Base-by-base conservation (phyloP, 1,284 basidiomycete genomes). In the Dichomitus squalens region DNA sequence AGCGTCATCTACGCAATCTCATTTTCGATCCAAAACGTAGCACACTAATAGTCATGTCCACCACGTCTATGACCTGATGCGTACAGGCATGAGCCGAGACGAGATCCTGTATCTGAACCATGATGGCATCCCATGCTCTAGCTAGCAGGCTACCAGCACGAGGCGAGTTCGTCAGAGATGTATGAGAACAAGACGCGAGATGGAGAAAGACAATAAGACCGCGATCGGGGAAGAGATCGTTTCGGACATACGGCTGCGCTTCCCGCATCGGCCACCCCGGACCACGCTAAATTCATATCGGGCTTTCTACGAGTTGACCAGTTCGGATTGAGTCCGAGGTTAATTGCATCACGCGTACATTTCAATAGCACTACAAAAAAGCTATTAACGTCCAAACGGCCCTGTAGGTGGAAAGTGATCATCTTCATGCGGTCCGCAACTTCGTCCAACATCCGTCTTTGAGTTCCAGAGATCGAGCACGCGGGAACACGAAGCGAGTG, bases 151-250 rank as follows among this genome's bases (percentile, higher is more conserved):
- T 35, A 16, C n/a, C 39, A 47, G 43, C 18, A n/a, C 20, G n/a
- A 14, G 39, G 25, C 27, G n/a, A n/a, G n/a, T 4, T 36, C 35
- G 34, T 25, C 33, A 44, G 27, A 44, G 40, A 29, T 4, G 9
- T 29, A 47, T 16, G 29, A 47, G 27, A 33, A 52, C 49, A 55
- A 55, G 53, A 59, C 46, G 43, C 49, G 43, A 18, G 35, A 46
- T 25, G 35, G 41, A 49, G 11, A 12, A 18, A 52, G 20, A 57
- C 56, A 53, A 57, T 38, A 57, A 57, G 40, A 54, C 35, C n/a
- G n/a, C n/a, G n/a, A 58, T 58, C 56, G 56, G 40, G 51, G 33
- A 33, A 35, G 27, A 38, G 53, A 55, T 55, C 53, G 57, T 35
- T 49, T 54, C 57, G 44, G 51, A 44, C 41, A 53, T 46, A 49